Evolutionary conservation across 169 alveolate species (phyloP), one percentile per base, ranked within the genome.

Genomic region (Neospora caninum): DNA sequence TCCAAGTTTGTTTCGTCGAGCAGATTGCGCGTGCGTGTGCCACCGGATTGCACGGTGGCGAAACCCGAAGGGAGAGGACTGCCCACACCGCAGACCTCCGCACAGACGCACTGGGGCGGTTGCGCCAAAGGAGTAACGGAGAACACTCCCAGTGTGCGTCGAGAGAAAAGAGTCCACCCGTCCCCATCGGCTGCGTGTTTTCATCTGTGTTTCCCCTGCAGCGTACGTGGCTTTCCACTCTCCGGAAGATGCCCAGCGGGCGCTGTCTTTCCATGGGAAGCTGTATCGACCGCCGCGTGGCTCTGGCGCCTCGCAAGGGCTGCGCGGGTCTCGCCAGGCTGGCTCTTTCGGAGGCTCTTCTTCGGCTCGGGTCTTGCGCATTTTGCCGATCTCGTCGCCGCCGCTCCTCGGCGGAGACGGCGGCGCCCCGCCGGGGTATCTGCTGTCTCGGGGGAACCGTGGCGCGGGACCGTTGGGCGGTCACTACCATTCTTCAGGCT

Each of bases 181-280:
- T 13, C 58, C 58, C 13, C 58, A 49, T 49, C 58, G 58, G 58
- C 13, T 4, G 22, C 31, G 16, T 64, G 16, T 22, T 7, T 29
- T 64, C n/a, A 9, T 64, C 73, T 64, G 73, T n/a, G 41, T 78
- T 0, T 78, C 29, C n/a, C n/a, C n/a, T 38, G 20, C 86, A 78
- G 86, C 86, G 20, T 78, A 29, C 27, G 86, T 78, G 39, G 10
- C 86, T 0, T 78, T 78, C 45, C 86, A 78, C 31, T 36, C 86
- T 78, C 86, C 45, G 39, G 86, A 78, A n/a, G 86, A 78, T n/a
- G 86, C 86, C 7, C 86, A 78, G 86, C 22, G 86, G 27, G 86
- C 86, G 7, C n/a, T 78, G 86, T 4, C 43, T 2, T 38, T 78
- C 86, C 39, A 78, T 25, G 86, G 86, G 43, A 78, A 78, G 86